Conservation (phyloP, 495 filamentous ascomycete genomes). For the Sordaria brevicollis region DNA sequence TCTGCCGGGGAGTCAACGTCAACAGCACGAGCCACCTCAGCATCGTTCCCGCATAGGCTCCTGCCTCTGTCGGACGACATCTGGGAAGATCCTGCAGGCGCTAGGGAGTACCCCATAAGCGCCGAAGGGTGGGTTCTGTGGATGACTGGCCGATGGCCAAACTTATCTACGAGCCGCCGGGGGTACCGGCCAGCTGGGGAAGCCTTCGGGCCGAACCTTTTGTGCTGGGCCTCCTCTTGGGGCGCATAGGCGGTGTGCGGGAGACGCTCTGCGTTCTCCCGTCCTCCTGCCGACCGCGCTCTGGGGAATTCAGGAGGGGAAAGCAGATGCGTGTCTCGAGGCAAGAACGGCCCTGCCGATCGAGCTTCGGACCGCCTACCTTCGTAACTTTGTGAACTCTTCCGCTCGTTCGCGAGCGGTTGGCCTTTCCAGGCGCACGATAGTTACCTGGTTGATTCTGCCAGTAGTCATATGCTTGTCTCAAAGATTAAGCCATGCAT, state of each 20-base stretch:
- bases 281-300: constrained; percentile 26
- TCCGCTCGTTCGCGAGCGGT: constrained; percentile 7
- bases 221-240: constrained; percentile 28
- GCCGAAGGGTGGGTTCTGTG: too few relatives aligned
- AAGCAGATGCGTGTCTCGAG: constrained; percentile 30
- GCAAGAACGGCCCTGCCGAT: constrained; percentile 11
- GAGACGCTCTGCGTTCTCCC: not conserved
- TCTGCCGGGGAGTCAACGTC: too few relatives aligned
- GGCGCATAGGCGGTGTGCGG: constrained; percentile 24
- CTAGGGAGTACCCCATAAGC: too few relatives aligned
- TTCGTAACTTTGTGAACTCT: constrained; percentile 14
- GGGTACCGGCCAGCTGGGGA: constrained; percentile 3
- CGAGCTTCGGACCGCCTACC: constrained; percentile 5
- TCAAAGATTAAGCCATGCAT: constrained; percentile 70
- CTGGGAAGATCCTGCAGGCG: too few relatives aligned
- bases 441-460: constrained; percentile 64
- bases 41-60: too few relatives aligned
- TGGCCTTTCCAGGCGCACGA: constrained; percentile 28
- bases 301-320: constrained; percentile 39
- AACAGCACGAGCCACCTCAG: too few relatives aligned
- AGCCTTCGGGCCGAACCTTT: not conserved
- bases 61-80: too few relatives aligned
- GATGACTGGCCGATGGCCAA: too few relatives aligned
- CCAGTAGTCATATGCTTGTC: constrained; percentile 65
- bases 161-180: constrained; percentile 5